Evolutionary conservation across 176 grass and related monocot species (phyloP).

Genomic region (Oryza officinalis): DNA sequence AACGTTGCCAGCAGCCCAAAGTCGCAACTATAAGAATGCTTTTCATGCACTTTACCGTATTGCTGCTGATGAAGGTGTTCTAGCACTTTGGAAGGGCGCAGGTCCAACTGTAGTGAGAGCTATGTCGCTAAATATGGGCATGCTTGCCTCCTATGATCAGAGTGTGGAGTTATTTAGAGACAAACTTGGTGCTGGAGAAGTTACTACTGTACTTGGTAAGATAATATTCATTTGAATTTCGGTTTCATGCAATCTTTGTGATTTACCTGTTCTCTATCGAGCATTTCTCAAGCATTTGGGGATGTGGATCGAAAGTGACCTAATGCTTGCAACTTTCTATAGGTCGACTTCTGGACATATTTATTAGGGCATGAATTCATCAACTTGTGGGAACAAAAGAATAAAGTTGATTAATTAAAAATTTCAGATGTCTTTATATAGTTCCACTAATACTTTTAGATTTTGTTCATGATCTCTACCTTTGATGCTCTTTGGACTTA

Average conservation of each 20-base stretch:
- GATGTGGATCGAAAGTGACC: neutral
- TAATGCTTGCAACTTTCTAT: neutral
- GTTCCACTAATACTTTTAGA: neutral
- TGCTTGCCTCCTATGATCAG: slow-evolving; percentile 95
- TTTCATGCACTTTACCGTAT: slow-evolving; percentile 86
- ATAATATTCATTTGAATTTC: neutral
- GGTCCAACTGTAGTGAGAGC: slow-evolving; percentile 89
- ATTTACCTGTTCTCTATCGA: slow-evolving; percentile 4
- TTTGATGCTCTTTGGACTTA: neutral
- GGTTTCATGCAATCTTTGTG: neutral
- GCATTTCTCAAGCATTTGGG: neutral
- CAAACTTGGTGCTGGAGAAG: slow-evolving; percentile 76
- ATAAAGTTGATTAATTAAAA: neutral
- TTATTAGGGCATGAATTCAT: neutral
- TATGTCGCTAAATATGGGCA: slow-evolving; percentile 95
- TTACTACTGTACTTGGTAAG: slow-evolving; percentile 81
- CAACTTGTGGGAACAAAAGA: neutral
- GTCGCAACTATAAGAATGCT: slow-evolving; percentile 87
- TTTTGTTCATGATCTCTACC: neutral
- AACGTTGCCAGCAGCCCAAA: slow-evolving; percentile 72
- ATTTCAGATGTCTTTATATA: neutral
- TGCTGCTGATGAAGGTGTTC: slow-evolving; percentile 80
- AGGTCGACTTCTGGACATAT: too few species aligned
- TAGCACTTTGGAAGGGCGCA: slow-evolving; percentile 93
- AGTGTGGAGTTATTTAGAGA: slow-evolving; percentile 87